Base-by-base conservation (phyloP, 768 basidiomycete species). In the Kwoniella mangroviensis region DNA sequence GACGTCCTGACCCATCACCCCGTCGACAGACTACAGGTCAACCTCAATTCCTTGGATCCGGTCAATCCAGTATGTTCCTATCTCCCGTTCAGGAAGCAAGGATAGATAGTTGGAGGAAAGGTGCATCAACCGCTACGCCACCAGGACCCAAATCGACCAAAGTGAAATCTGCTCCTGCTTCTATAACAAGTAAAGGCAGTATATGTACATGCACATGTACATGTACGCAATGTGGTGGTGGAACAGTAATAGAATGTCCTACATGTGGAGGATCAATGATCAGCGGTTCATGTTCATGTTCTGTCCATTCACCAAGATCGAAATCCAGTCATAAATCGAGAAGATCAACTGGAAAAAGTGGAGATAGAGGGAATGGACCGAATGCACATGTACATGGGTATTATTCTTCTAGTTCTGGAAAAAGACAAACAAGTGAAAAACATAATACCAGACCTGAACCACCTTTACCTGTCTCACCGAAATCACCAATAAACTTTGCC, bases 71-170 rank as follows among this genome's bases (percentile, higher is more conserved):
- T 41, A 19, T 52, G 40, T 67, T 19, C 34, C 56, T 67, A 9
- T 67, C 65, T 4, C 65, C 65, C 4, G 49, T 67, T n/a, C 65
- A 67, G 45, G 65, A 67, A 59, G 65, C 65, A 5, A 41, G 65
- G 11, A 67, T 67, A 12, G 45, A 67, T 13, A 57, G 55, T 22
- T 67, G 65, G 65, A 26, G 54, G 22, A 34, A 21, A 60, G 65
- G 65, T 6, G 57, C 56, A 17, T 52, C 45, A 21, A 52, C 51
- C n/a, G 63, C 63, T 13, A 65, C 63, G 0, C 41, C 63, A 10
- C 63, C 63, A 6, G 40, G 22, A 28, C 7, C 40, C 21, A 65
- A 22, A 19, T 0, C 52, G 28, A 55, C 13, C 21, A 53, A 65
- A 40, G 24, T 45, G 2, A 67, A 59, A 51, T 67, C 65, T 11